Evolutionary conservation across 139 green algal species (phyloP).

Genomic region (Coelastrella sp.): DNA sequence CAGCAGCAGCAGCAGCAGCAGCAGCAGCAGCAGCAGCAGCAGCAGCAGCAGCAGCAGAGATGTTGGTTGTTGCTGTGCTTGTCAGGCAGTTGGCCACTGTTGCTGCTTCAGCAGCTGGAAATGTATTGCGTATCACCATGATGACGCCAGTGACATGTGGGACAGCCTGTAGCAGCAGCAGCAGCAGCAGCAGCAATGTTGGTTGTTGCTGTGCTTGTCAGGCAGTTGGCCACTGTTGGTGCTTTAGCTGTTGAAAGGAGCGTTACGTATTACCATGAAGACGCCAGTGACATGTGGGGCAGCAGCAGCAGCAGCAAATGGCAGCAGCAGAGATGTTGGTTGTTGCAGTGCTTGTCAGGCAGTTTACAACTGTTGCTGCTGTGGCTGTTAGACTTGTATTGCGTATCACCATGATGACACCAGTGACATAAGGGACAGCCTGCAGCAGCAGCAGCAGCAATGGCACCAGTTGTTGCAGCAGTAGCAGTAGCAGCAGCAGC

Average conservation of each 20-base stretch:
- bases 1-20: constrained; percentile 29
- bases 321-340: not conserved
- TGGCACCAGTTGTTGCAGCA: not conserved
- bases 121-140: not conserved
- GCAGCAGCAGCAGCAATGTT: constrained; percentile 3
- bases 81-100: not conserved
- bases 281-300: not conserved
- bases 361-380: not conserved
- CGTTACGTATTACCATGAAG: not conserved
- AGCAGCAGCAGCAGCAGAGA: not conserved
- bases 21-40: constrained; percentile 4
- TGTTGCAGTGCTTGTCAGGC: not conserved
- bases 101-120: no score
- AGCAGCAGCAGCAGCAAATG: no score
- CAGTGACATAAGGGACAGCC: no score
- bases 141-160: not conserved
- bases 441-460: constrained; percentile 32
- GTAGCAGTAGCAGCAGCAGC: not conserved
- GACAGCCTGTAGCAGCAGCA: constrained; percentile 26
- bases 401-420: no score
- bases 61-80: not conserved
- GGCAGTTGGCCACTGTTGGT: no score
- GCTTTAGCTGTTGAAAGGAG: not conserved
- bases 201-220: not conserved
- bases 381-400: not conserved